phyloP scores from a whole-genome alignment of 352 stramenopile species.

The Pythium folliculosum region DNA sequence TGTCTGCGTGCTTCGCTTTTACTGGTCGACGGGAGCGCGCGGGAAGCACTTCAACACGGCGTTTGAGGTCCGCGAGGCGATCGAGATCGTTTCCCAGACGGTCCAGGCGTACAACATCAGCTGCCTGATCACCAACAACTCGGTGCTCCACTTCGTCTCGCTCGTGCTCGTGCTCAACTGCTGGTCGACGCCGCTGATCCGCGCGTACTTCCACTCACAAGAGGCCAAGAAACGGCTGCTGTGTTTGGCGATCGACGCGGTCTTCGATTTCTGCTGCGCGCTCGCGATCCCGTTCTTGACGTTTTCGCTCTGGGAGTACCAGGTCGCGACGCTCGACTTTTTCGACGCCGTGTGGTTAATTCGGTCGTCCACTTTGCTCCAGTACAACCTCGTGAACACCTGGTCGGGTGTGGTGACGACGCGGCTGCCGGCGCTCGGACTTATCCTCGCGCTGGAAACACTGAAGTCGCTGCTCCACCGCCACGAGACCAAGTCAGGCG shows the following conservation, averaged over 20 bases:
- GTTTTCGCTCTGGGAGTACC: slow-evolving; percentile 25
- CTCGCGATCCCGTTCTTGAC: slow-evolving; percentile 32
- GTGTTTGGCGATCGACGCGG: slow-evolving; percentile 26
- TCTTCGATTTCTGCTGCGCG: slow-evolving; percentile 36
- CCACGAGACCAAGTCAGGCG: background rate
- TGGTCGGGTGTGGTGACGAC: slow-evolving; percentile 27
- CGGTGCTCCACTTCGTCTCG: slow-evolving; percentile 27
- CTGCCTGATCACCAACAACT: slow-evolving; percentile 28
- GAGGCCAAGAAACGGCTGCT: slow-evolving; percentile 26
- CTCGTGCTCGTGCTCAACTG: slow-evolving; percentile 30
- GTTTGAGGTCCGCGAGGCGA: slow-evolving; percentile 23
- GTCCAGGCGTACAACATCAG: slow-evolving; percentile 29
- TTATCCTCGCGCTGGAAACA: slow-evolving; percentile 25
- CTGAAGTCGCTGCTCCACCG: slow-evolving; percentile 24
- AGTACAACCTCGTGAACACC: slow-evolving; percentile 31
- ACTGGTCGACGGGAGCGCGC: slow-evolving; percentile 20
- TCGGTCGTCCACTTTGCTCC: slow-evolving; percentile 26
- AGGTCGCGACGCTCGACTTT: slow-evolving; percentile 28
- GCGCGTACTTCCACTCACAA: slow-evolving; percentile 5
- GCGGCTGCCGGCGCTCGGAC: slow-evolving; percentile 22
- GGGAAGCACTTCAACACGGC: slow-evolving; percentile 25
- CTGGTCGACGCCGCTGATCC: slow-evolving; percentile 29
- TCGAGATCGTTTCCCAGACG: slow-evolving; percentile 29
- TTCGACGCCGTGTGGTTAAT: slow-evolving; percentile 30
- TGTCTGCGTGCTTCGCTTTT: background rate